phyloP scores from a whole-genome alignment of 208 protist species.

The Jaenimonas drosophilae region DNA sequence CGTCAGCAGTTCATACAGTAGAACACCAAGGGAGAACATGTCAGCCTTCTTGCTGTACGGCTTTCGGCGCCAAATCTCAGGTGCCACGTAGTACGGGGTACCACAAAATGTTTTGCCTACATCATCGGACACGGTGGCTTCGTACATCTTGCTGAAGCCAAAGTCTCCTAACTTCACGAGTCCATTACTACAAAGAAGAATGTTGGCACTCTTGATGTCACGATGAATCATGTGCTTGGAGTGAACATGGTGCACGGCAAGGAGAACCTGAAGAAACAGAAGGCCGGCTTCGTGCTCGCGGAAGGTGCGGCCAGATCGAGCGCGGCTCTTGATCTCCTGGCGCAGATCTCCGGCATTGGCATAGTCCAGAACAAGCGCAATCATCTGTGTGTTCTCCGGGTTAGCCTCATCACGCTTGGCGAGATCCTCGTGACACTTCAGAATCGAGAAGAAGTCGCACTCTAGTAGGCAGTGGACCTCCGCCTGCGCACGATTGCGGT shows the following conservation, averaged over 20 bases:
- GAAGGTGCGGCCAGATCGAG: slow-evolving; percentile 23
- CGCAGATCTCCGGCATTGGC: slow-evolving; percentile 78
- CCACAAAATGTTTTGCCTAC: slow-evolving; percentile 69
- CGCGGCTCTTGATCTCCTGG: slow-evolving; percentile 59
- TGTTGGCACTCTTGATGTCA: slow-evolving; percentile 83
- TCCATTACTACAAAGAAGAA: slow-evolving; percentile 68
- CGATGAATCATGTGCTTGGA: slow-evolving; percentile 74
- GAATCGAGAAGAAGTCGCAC: slow-evolving; percentile 72
- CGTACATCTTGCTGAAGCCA: slow-evolving; percentile 64
- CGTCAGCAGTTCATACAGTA: slow-evolving; percentile 83
- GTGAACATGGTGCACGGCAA: slow-evolving; percentile 81
- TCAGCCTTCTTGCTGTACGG: slow-evolving; percentile 92
- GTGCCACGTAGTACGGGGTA: slow-evolving; percentile 89
- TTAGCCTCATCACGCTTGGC: slow-evolving; percentile 35
- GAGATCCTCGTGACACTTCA: slow-evolving; percentile 74
- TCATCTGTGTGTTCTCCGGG: slow-evolving; percentile 43
- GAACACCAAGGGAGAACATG: slow-evolving; percentile 85
- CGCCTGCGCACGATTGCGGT: slow-evolving; percentile 53
- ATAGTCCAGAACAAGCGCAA: slow-evolving; percentile 75
- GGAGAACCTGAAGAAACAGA: slow-evolving; percentile 62
- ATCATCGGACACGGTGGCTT: slow-evolving; percentile 33
- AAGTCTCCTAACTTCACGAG: slow-evolving; percentile 85
- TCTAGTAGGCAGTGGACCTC: slow-evolving; percentile 63
- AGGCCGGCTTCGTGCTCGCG: slow-evolving; percentile 58
- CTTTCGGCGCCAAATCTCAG: slow-evolving; percentile 86